Conservation (phyloP, 768 basidiomycete genomes). For the Coprinellus aureogranulatus region DNA sequence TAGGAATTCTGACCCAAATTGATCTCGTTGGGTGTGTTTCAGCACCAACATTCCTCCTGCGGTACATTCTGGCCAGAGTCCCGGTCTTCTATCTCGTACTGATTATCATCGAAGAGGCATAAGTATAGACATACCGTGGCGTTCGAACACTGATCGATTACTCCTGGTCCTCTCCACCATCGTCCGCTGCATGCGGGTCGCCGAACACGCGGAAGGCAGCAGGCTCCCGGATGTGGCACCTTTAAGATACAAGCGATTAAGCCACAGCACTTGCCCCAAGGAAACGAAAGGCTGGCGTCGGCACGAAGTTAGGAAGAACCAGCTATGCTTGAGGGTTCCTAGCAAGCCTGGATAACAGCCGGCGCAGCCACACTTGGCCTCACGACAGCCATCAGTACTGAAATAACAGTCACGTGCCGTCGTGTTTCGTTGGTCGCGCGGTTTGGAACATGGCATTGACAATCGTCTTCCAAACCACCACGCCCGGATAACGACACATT, state of each 20-base stretch:
- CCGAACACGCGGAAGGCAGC: neutral
- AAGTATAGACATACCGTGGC: no score
- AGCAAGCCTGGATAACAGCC: neutral
- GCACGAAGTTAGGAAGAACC: no score
- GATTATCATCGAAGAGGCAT: neutral
- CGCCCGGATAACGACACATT: neutral
- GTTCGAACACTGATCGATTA: neutral
- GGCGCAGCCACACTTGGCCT: no score
- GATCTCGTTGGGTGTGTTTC: neutral
- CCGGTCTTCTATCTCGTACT: neutral
- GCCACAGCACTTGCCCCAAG: no score
- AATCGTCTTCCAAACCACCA: slow-evolving; percentile 2
- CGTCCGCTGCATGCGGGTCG: neutral
- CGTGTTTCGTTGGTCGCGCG: slow-evolving; percentile 28
- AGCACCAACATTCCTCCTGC: neutral
- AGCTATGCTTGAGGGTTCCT: no score
- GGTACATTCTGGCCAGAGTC: neutral
- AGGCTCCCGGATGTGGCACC: no score
- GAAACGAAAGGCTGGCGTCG: no score
- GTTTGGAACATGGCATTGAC: neutral
- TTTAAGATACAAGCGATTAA: no score
- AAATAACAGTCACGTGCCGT: slow-evolving; percentile 22
- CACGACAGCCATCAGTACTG: no score
- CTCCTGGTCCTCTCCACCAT: neutral
- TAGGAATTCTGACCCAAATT: neutral